These are phyloP conservation scores for Psilocybe tampanensis DNA, from an alignment of 768 basidiomycete genomes.

Conservation along the genomic window DNA sequence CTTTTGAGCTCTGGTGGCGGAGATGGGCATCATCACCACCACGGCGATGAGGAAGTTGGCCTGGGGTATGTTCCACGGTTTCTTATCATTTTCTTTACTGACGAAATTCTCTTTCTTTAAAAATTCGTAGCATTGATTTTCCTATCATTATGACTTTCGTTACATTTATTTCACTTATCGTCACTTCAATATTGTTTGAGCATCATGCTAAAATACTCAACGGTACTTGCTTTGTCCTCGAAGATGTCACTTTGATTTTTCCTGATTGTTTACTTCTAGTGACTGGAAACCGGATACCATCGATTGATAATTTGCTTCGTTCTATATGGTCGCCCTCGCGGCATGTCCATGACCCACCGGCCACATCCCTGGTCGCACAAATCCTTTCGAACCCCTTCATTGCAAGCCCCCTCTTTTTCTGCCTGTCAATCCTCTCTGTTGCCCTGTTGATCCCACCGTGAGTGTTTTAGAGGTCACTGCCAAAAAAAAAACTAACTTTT, in stretches of 20 bases:
- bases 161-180: slow-evolving; percentile 57
- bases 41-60: slow-evolving; percentile 56
- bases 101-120: not conserved
- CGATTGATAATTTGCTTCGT: slow-evolving; percentile 49
- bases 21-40: slow-evolving; percentile 65
- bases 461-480: too few relatives aligned
- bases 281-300: slow-evolving; percentile 64
- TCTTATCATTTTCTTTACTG: not conserved
- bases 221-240: slow-evolving; percentile 37
- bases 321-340: slow-evolving; percentile 41
- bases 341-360: slow-evolving; percentile 33
- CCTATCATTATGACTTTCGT: slow-evolving; percentile 59
- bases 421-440: slow-evolving; percentile 54
- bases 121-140: slow-evolving; percentile 58
- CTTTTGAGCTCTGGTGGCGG: slow-evolving; percentile 62
- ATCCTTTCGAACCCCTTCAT: slow-evolving; percentile 78
- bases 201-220: slow-evolving; percentile 69
- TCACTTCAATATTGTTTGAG: slow-evolving; percentile 57
- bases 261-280: slow-evolving; percentile 35
- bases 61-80: slow-evolving; percentile 33
- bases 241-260: not conserved
- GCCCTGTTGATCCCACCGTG: slow-evolving; percentile 59
- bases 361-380: slow-evolving; percentile 35
- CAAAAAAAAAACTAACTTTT: too few relatives aligned
- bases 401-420: slow-evolving; percentile 62